Conservation (phyloP, 2,329 filamentous ascomycete genomes). For the Colletotrichum sp. region DNA sequence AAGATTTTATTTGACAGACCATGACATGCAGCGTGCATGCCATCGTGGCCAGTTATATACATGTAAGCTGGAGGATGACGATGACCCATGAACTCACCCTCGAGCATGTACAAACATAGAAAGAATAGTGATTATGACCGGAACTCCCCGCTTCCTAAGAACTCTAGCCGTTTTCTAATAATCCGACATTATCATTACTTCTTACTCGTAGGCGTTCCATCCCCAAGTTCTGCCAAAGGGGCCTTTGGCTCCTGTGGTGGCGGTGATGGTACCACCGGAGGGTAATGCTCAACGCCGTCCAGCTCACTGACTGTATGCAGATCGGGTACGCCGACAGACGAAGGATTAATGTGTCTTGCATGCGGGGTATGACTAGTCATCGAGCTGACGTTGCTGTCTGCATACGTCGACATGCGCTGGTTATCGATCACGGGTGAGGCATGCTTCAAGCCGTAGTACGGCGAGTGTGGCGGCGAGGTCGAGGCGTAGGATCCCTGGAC, state of each 20-base stretch:
- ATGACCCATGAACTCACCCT: background rate
- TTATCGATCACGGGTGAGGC: background rate
- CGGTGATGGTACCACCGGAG: background rate
- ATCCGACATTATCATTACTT: background rate
- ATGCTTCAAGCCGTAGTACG: constrained; percentile 4
- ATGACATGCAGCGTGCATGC: background rate
- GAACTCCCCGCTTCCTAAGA: background rate
- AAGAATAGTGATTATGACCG: background rate
- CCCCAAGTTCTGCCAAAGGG: background rate
- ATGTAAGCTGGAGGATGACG: background rate
- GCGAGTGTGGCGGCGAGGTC: constrained; percentile 5
- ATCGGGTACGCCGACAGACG: background rate
- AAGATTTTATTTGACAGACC: background rate
- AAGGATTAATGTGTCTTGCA: background rate
- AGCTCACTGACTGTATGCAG: constrained; percentile 15
- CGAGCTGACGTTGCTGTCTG: constrained; percentile 11
- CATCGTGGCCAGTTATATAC: background rate
- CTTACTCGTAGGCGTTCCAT: background rate
- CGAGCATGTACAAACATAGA: background rate
- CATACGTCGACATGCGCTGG: background rate
- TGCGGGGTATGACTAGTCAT: background rate
- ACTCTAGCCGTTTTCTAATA: background rate
- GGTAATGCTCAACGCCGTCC: background rate
- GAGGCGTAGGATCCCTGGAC: background rate
- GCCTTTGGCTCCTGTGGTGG: background rate